Conservation (phyloP, 805 yeast genomes). For the Ogataea nonfermentans region DNA sequence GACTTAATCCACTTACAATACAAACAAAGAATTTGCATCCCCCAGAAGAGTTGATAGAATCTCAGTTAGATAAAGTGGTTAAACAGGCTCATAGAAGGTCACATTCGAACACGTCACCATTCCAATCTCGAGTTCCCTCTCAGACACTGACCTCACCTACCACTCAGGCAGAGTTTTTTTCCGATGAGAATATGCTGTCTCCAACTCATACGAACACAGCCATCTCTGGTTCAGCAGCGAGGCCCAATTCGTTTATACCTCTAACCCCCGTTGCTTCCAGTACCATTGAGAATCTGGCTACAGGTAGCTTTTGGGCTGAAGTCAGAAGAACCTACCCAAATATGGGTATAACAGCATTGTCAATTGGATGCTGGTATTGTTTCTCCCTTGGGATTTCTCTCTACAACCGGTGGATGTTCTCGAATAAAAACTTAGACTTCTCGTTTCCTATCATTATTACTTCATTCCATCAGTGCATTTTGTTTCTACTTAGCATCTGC, state of each 20-base stretch:
- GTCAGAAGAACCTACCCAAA: conserved; percentile 27
- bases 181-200: neutral
- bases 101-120: conserved; percentile 15
- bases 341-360: conserved; percentile 24
- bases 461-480: conserved; percentile 75
- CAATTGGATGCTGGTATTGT: conserved; percentile 54
- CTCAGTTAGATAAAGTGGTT: conserved; percentile 8
- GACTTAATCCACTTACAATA: conserved; percentile 9
- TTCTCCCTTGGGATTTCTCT: conserved; percentile 69
- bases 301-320: conserved; percentile 6
- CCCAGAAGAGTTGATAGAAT: conserved; percentile 8
- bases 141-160: neutral
- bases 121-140: conserved; percentile 1
- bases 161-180: neutral
- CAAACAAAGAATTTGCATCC: conserved; percentile 1
- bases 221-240: neutral
- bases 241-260: neutral
- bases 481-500: conserved; percentile 51
- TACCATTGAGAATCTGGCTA: neutral
- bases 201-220: conserved; percentile 2
- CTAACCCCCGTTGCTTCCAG: neutral
- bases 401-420: conserved; percentile 98
- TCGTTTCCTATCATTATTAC: conserved; percentile 85
- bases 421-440: conserved; percentile 65
- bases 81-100: conserved; percentile 15